These are phyloP conservation scores for Onygena corvina DNA, from an alignment of 2,329 filamentous ascomycete genomes.

Conservation along the genomic window DNA sequence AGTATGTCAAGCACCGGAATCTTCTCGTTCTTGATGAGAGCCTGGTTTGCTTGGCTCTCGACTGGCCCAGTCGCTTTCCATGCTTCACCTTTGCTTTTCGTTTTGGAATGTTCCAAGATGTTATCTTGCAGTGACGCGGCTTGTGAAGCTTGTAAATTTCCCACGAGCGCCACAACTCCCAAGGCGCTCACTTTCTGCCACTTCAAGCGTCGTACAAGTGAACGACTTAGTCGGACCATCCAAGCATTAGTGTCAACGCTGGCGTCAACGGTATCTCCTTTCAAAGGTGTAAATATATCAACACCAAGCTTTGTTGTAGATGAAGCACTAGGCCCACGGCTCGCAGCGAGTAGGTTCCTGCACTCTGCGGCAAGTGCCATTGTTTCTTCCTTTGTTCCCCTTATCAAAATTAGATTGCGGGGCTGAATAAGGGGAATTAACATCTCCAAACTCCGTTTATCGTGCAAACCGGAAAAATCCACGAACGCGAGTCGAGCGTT, in stretches of 20 bases:
- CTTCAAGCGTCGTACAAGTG: slow-evolving; percentile 71
- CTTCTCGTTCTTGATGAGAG: slow-evolving; percentile 23
- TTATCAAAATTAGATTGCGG: slow-evolving; percentile 85
- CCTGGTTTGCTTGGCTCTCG: slow-evolving; percentile 16
- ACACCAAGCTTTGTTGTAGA: slow-evolving; percentile 26
- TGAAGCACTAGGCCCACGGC: slow-evolving; percentile 20
- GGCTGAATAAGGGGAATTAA: slow-evolving; percentile 87
- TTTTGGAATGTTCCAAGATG: slow-evolving; percentile 33
- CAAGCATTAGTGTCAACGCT: slow-evolving; percentile 97
- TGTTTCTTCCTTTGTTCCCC: slow-evolving; percentile 69
- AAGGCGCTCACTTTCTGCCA: slow-evolving; percentile 91
- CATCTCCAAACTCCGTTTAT: slow-evolving; percentile 88
- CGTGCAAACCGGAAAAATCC: slow-evolving; percentile 85
- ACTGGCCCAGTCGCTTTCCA: slow-evolving; percentile 22
- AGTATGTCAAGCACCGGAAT: slow-evolving; percentile 48
- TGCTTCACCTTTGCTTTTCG: slow-evolving; percentile 41
- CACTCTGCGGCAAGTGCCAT: slow-evolving; percentile 66
- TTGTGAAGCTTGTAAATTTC: slow-evolving; percentile 47
- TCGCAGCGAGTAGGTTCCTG: slow-evolving; percentile 48
- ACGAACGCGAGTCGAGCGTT: slow-evolving; percentile 72
- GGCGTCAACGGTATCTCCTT: slow-evolving; percentile 68
- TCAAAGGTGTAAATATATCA: slow-evolving; percentile 68
- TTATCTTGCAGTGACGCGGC: slow-evolving; percentile 23
- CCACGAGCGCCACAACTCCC: slow-evolving; percentile 85
- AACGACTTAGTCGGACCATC: slow-evolving; percentile 79